Evolutionary conservation across 495 filamentous ascomycete genomes (phyloP), one percentile per base, ranked within the genome.

Genomic region (Penicillium canariense): DNA sequence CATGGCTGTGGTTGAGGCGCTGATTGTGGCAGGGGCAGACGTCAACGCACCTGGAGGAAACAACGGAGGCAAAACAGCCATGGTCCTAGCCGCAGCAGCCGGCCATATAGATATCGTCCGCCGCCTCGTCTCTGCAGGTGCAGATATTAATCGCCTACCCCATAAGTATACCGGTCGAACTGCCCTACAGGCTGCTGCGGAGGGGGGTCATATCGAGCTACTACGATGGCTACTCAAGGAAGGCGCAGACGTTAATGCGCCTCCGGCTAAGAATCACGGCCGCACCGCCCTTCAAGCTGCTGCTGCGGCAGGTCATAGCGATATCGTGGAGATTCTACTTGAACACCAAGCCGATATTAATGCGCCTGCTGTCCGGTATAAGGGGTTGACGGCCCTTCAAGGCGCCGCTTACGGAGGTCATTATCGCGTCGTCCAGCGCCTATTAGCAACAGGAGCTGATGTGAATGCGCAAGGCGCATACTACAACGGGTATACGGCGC

Each of bases 141-240:
- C 59, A 18, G 48, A 50, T 15, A 55, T 62, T 9, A 59, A 62
- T n/a, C 11, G 2, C 3, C 52, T 39, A 28, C 18, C 59, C 4
- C 10, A 46, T n/a, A 25, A 40, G 3, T 46, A 47, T n/a, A 8
- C 11, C 2, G 55, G 55, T 4, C 47, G 48, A 40, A 67, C 64
- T 11, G 55, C 69, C 1, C 43, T 74, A 2, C 71, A 74, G 31
- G 55, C 50, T 1, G 69, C 69, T 8, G 61, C 62, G 8, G 59
- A 63, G 51, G 39, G 44, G 1, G 58, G 62, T 14, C 50, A 62
- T 18, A 27, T 54, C 14, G 35, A 62, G 2, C 35, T 74, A 1
- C 62, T 67, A 3, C 48, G 59, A 25, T 57, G 62, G 47, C 62
- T 77, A 2, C 49, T 75, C 20, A 55, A 59, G 32, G 58, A 47